Percentiles rank a stretch among this genome's conserved stretches.
These are phyloP conservation scores for Ceratonia siliqua DNA, from an alignment of 306 rosid genomes.

Conservation along the genomic window DNA sequence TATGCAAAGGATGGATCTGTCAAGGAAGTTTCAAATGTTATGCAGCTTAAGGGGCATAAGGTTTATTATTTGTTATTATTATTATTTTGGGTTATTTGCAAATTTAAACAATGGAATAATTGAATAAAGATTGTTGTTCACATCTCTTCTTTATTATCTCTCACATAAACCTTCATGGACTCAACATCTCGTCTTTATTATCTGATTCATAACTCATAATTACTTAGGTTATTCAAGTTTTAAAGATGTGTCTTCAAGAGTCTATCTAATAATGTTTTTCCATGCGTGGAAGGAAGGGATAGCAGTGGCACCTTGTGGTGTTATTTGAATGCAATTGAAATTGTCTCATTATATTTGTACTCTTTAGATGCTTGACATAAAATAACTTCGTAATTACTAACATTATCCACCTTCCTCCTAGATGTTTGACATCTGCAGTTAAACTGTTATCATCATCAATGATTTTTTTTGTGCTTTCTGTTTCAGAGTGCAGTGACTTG, in stretches of 20 bases:
- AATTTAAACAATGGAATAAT: conserved; percentile 13
- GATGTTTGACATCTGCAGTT: background rate
- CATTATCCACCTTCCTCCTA: conserved; percentile 8
- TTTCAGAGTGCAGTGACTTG: conserved; percentile 97
- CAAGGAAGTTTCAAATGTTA: conserved; percentile 84
- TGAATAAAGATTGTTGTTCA: background rate
- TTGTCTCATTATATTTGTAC: background rate
- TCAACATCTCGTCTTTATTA: background rate
- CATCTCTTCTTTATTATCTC: background rate
- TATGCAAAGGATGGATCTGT: conserved; percentile 93
- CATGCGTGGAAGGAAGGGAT: conserved; percentile 5
- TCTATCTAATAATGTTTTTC: background rate
- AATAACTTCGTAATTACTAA: background rate
- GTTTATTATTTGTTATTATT: conserved; percentile 40
- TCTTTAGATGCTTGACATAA: background rate
- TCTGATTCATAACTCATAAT: background rate
- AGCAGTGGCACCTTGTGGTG: background rate
- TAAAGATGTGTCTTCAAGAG: conserved; percentile 3
- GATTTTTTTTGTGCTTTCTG: conserved; percentile 27
- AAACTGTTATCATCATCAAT: background rate
- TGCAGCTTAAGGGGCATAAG: conserved; percentile 99
- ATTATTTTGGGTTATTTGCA: conserved; percentile 1
- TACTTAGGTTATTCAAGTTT: background rate
- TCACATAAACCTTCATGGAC: background rate
- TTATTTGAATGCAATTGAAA: background rate